Percentiles rank a stretch among this genome's conserved stretches.
These are phyloP conservation scores for Candida corydali DNA, from an alignment of 805 yeast species.

Conservation along the genomic window DNA sequence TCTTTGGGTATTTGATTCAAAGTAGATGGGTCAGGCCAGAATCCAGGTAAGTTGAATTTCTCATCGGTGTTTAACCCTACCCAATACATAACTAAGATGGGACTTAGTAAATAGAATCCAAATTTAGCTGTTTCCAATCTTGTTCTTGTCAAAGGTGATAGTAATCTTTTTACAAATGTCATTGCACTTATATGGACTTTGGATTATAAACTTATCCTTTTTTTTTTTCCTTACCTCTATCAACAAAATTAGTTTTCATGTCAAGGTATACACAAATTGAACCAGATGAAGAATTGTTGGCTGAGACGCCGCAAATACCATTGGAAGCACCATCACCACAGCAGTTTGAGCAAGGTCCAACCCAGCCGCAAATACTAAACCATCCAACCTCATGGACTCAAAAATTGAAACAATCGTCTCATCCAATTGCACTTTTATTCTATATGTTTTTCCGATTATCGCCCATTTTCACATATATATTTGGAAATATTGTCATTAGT, in stretches of 20 bases:
- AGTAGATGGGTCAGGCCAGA: constrained; percentile 96
- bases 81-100: constrained; percentile 88
- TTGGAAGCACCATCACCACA: constrained; percentile 6
- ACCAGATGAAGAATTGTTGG: constrained; percentile 6
- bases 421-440: constrained; percentile 71
- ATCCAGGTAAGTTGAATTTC: constrained; percentile 87
- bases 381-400: constrained; percentile 15
- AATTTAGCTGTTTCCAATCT: constrained; percentile 52
- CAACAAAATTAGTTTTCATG: background rate
- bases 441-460: constrained; percentile 59
- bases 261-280: constrained; percentile 27
- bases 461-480: constrained; percentile 62
- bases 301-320: constrained; percentile 5
- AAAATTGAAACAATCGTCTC: constrained; percentile 63
- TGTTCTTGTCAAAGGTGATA: constrained; percentile 37
- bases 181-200: constrained; percentile 14
- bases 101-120: constrained; percentile 79
- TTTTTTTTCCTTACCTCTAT: background rate
- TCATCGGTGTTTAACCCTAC: constrained; percentile 88
- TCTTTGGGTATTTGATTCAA: constrained; percentile 90
- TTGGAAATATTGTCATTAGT: constrained; percentile 64
- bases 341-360: constrained; percentile 4
- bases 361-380: constrained; percentile 3
- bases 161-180: constrained; percentile 18
- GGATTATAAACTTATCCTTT: background rate